phyloP scores from a whole-genome alignment of 192 early-diverging fungal genomes.

The Phycomyces blakesleeanus region DNA sequence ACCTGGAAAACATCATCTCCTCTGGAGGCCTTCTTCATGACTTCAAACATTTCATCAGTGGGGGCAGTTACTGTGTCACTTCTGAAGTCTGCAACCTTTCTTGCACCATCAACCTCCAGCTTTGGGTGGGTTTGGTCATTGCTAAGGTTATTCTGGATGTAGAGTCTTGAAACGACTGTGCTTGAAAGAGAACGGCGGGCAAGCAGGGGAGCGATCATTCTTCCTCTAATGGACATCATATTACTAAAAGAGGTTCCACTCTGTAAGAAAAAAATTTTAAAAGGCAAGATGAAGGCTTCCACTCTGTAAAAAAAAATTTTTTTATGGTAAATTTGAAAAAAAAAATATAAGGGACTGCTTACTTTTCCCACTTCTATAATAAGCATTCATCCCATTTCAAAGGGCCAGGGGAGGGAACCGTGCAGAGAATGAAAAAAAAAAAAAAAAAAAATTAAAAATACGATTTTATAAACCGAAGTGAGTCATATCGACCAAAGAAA shows the following conservation, averaged over 20 bases:
- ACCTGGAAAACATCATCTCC: slow-evolving; percentile 59
- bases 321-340: slow-evolving; percentile 1
- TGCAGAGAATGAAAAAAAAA: too few relatives aligned
- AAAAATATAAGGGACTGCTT: too few relatives aligned
- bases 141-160: slow-evolving; percentile 17
- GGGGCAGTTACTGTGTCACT: slow-evolving; percentile 56
- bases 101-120: slow-evolving; percentile 2
- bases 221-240: slow-evolving; percentile 24
- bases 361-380: too few relatives aligned
- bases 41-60: slow-evolving; percentile 61
- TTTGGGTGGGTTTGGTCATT: slow-evolving; percentile 4
- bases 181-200: slow-evolving; percentile 20
- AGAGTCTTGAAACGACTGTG: slow-evolving; percentile 11
- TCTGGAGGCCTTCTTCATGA: slow-evolving; percentile 51
- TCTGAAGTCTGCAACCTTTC: slow-evolving; percentile 35
- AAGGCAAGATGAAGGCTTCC: background rate
- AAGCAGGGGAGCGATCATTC: slow-evolving; percentile 5
- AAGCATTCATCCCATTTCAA: too few relatives aligned
- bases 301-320: slow-evolving; percentile 4
- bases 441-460: too few relatives aligned
- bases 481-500: too few relatives aligned
- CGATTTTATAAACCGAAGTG: too few relatives aligned
- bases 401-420: too few relatives aligned
- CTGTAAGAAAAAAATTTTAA: slow-evolving; percentile 14
- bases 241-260: slow-evolving; percentile 18